These are phyloP conservation scores for Solanum piurae DNA, from an alignment of 257 asterid genomes.

Conservation along the genomic window DNA sequence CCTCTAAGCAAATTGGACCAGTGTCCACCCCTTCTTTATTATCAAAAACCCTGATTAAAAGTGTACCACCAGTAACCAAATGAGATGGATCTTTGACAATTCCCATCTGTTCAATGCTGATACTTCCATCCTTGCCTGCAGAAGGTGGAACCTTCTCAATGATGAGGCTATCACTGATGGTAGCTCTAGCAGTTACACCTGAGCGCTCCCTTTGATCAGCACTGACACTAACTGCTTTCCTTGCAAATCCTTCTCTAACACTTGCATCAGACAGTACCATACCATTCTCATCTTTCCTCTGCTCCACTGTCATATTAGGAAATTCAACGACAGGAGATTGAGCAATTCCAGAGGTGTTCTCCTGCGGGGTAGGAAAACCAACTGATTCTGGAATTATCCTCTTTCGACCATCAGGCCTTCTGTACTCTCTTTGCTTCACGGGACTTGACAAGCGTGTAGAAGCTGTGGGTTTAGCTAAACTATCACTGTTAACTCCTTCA, in stretches of 20 bases:
- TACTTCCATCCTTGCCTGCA: slow-evolving; percentile 48
- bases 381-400: slow-evolving; percentile 99
- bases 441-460: slow-evolving; percentile 59
- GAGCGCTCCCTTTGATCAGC: slow-evolving; percentile 47
- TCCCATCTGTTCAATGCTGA: slow-evolving; percentile 54
- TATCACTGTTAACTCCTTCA: slow-evolving; percentile 33
- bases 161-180: slow-evolving; percentile 68
- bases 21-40: slow-evolving; percentile 59
- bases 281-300: slow-evolving; percentile 33
- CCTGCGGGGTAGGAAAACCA: slow-evolving; percentile 57
- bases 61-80: slow-evolving; percentile 27
- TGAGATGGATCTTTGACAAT: slow-evolving; percentile 11
- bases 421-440: slow-evolving; percentile 87
- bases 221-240: slow-evolving; percentile 36
- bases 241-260: slow-evolving; percentile 33
- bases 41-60: slow-evolving; percentile 61
- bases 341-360: slow-evolving; percentile 28
- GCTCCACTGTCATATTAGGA: slow-evolving; percentile 26
- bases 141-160: slow-evolving; percentile 65
- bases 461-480: slow-evolving; percentile 32
- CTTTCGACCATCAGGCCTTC: slow-evolving; percentile 95
- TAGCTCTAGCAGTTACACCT: slow-evolving; percentile 70
- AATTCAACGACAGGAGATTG: slow-evolving; percentile 44
- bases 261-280: slow-evolving; percentile 20
- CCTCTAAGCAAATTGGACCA: slow-evolving; percentile 72